Conservation (phyloP, 352 stramenopile genomes). For the Albugo candida region DNA sequence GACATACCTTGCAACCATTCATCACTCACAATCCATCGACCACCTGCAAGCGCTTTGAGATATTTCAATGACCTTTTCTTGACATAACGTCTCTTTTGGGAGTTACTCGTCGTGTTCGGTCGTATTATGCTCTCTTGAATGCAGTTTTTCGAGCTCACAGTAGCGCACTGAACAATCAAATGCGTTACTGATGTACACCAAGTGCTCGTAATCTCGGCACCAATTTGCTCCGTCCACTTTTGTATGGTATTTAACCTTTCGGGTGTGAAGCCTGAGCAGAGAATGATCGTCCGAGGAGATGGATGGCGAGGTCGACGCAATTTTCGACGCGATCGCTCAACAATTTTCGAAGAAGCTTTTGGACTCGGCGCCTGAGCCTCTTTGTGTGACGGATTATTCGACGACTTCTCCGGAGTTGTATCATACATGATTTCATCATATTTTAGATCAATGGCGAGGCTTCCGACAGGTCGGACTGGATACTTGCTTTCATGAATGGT, state of each 20-base stretch:
- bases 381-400: too few species aligned
- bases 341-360: not conserved
- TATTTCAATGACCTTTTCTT: constrained; percentile 77
- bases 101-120: constrained; percentile 11
- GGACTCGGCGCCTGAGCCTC: not conserved
- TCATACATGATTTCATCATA: not conserved
- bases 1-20: constrained; percentile 32
- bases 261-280: constrained; percentile 36
- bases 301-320: not conserved
- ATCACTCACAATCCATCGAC: constrained; percentile 70
- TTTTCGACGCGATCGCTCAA: not conserved
- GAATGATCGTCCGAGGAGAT: constrained; percentile 12
- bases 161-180: constrained; percentile 64
- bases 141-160: constrained; percentile 11
- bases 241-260: constrained; percentile 20
- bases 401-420: not conserved
- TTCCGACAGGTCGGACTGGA: too few species aligned
- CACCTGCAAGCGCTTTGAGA: constrained; percentile 53
- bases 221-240: constrained; percentile 19
- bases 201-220: constrained; percentile 22
- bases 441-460: too few species aligned
- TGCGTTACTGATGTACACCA: constrained; percentile 53
- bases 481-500: too few species aligned
- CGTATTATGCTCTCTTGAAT: constrained; percentile 5
- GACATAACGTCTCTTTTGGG: constrained; percentile 35